Evolutionary conservation across 441 rosid species (phyloP).

Genomic region (Eutrema salsugineum): DNA sequence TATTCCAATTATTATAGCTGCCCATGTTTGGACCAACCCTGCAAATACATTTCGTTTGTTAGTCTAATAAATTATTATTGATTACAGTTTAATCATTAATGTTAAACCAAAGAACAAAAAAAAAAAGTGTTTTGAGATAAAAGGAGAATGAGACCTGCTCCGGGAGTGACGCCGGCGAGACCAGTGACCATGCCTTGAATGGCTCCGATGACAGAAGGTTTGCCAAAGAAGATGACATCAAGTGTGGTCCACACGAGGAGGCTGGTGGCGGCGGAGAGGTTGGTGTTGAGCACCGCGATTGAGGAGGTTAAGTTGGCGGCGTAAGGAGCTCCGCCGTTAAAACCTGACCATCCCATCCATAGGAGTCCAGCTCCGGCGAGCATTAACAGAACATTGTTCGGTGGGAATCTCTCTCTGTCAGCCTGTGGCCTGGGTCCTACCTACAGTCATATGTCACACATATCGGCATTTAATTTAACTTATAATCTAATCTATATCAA

Average conservation of each 20-base stretch:
- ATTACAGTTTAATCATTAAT: not conserved
- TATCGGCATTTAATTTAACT: not conserved
- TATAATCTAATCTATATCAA: not conserved
- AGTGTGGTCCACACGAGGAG: conserved; percentile 82
- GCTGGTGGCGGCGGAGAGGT: conserved; percentile 80
- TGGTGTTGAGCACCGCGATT: conserved; percentile 69
- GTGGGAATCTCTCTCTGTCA: conserved; percentile 85
- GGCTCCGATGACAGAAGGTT: conserved; percentile 88
- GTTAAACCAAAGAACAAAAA: not conserved
- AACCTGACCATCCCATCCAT: conserved; percentile 98
- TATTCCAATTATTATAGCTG: conserved; percentile 67
- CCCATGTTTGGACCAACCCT: conserved; percentile 91
- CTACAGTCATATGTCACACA: conserved; percentile 29
- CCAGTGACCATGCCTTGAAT: conserved; percentile 95
- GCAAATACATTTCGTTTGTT: conserved; percentile 2
- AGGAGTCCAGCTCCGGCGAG: conserved; percentile 85
- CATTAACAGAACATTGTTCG: conserved; percentile 82
- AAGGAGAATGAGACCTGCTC: conserved; percentile 49
- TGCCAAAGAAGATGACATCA: conserved; percentile 74
- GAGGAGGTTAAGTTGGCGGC: conserved; percentile 68
- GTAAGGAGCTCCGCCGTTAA: conserved; percentile 91
- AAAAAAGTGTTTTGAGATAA: not conserved
- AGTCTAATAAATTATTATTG: not conserved
- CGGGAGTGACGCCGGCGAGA: conserved; percentile 78
- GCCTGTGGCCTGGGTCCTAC: conserved; percentile 72